phyloP scores from a whole-genome alignment of 768 basidiomycete species.

The Leucosporidium creatinivorum region DNA sequence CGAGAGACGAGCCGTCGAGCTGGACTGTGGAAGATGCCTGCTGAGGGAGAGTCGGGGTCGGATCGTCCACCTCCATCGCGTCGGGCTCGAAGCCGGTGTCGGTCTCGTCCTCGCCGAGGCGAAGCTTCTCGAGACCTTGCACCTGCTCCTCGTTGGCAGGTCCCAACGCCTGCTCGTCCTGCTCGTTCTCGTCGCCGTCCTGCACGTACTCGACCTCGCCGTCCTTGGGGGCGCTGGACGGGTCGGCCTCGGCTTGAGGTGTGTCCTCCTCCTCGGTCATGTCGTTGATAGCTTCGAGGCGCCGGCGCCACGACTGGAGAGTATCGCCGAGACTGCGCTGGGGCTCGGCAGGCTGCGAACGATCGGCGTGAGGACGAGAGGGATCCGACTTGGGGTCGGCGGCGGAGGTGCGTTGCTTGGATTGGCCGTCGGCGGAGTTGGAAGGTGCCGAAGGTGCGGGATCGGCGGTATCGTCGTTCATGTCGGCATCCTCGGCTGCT shows the following conservation, averaged over 20 bases:
- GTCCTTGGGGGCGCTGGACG: conserved; percentile 39
- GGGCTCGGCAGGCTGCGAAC: conserved; percentile 14
- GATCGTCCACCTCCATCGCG: conserved; percentile 33
- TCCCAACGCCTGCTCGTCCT: conserved; percentile 70
- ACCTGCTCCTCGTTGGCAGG: conserved; percentile 76
- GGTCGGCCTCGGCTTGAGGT: conserved; percentile 44
- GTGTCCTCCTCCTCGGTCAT: conserved; percentile 42
- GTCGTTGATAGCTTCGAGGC: conserved; percentile 72
- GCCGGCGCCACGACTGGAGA: conserved; percentile 67
- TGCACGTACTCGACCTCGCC: conserved; percentile 64
- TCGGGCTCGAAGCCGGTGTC: conserved; percentile 29
- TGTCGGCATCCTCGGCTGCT: conserved; percentile 4
- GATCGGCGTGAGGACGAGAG: conserved; percentile 4
- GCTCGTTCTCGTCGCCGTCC: conserved; percentile 61
- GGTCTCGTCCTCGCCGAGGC: conserved; percentile 60
- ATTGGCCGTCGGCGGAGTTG: conserved; percentile 17
- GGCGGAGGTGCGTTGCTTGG: conserved; percentile 20
- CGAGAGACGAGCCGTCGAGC: conserved; percentile 28
- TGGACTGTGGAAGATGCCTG: conserved; percentile 23
- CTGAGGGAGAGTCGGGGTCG: conserved; percentile 12
- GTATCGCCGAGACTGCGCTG: conserved; percentile 74
- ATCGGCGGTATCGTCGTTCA: conserved; percentile 1
- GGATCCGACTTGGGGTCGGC: conserved; percentile 29
- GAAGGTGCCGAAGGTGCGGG: conserved; percentile 12
- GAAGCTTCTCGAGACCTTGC: conserved; percentile 72